Percentiles rank a stretch among this genome's conserved stretches.
Conservation (phyloP, 2,329 filamentous ascomycete species). For the Diaporthe amygdali region DNA sequence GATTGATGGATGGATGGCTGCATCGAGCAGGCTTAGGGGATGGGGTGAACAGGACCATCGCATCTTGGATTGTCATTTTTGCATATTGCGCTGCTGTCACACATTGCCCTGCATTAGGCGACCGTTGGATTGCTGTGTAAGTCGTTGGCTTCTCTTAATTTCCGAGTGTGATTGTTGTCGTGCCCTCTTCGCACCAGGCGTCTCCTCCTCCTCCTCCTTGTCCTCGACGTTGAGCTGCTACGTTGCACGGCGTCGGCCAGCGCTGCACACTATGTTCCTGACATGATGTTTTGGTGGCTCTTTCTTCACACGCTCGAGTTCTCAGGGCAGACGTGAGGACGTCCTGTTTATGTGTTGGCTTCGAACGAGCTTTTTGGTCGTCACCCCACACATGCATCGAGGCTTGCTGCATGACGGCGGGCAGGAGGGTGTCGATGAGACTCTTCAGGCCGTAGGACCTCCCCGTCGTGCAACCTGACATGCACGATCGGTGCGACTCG, state of each 20-base stretch:
- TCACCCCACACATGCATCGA: slow-evolving; percentile 2
- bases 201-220: background rate
- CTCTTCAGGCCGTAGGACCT: slow-evolving; percentile 20
- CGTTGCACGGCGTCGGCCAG: background rate
- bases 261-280: background rate
- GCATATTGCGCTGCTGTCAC: background rate
- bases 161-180: background rate
- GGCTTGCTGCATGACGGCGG: background rate
- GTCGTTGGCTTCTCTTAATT: background rate
- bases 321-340: too few species aligned
- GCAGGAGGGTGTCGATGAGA: background rate
- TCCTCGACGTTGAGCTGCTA: slow-evolving; percentile 4
- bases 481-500: slow-evolving; percentile 31
- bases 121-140: background rate
- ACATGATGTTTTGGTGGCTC: background rate
- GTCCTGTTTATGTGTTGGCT: background rate
- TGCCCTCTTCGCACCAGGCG: background rate
- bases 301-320: background rate
- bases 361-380: background rate
- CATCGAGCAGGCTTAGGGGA: background rate
- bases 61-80: slow-evolving; percentile 13
- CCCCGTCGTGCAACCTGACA: slow-evolving; percentile 14
- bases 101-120: slow-evolving; percentile 16
- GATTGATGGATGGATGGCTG: background rate
- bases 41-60: background rate